Evolutionary conservation across 371 early-diverging fungal species (phyloP), one percentile per base, ranked within the genome.

Genomic region (Lichtheimia hyalospora): DNA sequence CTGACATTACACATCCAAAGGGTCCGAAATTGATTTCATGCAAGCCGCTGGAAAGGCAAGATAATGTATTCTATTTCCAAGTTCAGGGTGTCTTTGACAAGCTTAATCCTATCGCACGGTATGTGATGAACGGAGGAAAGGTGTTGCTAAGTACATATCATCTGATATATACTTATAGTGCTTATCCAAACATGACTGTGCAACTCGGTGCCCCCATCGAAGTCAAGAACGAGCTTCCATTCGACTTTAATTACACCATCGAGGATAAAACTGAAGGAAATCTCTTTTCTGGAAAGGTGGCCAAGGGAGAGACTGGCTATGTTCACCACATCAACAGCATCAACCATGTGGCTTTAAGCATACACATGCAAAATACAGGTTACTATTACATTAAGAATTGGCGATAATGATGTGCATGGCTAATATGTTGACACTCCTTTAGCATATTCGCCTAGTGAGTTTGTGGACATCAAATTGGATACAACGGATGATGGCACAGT

Each of bases 171-270:
- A 5, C 46, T 23, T 49, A 10, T 50, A 65, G 67, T 23, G 67
- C 77, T 61, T 91, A 90, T 64, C 94, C 94, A 41, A 73, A 75
- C 27, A 74, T 93, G 84, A 82, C 80, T 0, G 68, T 92, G 14
- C 80, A 79, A 48, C 65, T 95, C 13, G 69, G 86, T 20, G 81
- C 93, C 6, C 94, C 95, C 12, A 70, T 94, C 58, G 84, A 89
- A 65, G 70, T 95, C 5, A 93, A 93, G 69, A 95, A 95, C 62
- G 70, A 91, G n/a, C 70, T 95, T 25, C 96, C 96, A 0, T 90
- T 83, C 66, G 80, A 86, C 52, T 68, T 92, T 56, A 74, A 83
- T 42, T 79, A 86, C 44, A 70, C 58, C 2, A 18, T 79, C 23
- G 49, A 53, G 21, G 68, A 79, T 20, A 62, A 62, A 52, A 67